Evolutionary conservation across 1,139 yeast species (phyloP).

Genomic region (Blastobotrys malaysiensis): DNA sequence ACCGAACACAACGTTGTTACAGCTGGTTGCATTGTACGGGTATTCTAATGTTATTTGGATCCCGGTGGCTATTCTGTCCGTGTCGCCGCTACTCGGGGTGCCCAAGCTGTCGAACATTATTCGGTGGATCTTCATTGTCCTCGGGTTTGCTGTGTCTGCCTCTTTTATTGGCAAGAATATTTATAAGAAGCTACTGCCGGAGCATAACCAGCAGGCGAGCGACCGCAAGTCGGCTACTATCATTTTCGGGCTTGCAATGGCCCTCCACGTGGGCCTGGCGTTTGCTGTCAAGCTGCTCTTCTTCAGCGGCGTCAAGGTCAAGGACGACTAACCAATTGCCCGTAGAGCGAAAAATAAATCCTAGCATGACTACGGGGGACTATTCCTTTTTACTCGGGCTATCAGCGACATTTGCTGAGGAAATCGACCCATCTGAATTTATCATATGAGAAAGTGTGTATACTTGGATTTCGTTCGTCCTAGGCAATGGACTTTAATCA

Average conservation of each 20-base stretch:
- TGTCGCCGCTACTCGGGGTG: slow-evolving; percentile 37
- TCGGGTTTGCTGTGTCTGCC: slow-evolving; percentile 36
- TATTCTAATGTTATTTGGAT: slow-evolving; percentile 76
- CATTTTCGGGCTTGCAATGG: slow-evolving; percentile 30
- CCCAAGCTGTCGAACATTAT: slow-evolving; percentile 33
- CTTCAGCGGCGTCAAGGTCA: slow-evolving; percentile 26
- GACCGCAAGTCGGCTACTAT: slow-evolving; percentile 29
- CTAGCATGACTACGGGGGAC: no score
- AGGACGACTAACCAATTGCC: slow-evolving; percentile 1
- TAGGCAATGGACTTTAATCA: no score
- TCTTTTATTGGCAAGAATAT: slow-evolving; percentile 36
- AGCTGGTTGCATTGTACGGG: slow-evolving; percentile 61
- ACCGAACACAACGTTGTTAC: slow-evolving; percentile 35
- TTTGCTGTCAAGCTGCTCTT: slow-evolving; percentile 36
- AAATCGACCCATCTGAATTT: no score
- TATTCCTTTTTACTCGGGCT: no score
- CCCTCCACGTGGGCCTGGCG: slow-evolving; percentile 35
- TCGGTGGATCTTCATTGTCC: slow-evolving; percentile 34
- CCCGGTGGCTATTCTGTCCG: slow-evolving; percentile 60
- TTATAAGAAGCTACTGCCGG: slow-evolving; percentile 20
- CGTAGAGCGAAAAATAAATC: no score
- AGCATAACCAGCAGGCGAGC: slow-evolving; percentile 18
- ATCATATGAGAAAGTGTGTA: no score
- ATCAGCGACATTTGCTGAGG: no score
- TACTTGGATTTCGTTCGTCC: no score